phyloP scores from a whole-genome alignment of 257 asterid species.

The Solanum chmielewskii region DNA sequence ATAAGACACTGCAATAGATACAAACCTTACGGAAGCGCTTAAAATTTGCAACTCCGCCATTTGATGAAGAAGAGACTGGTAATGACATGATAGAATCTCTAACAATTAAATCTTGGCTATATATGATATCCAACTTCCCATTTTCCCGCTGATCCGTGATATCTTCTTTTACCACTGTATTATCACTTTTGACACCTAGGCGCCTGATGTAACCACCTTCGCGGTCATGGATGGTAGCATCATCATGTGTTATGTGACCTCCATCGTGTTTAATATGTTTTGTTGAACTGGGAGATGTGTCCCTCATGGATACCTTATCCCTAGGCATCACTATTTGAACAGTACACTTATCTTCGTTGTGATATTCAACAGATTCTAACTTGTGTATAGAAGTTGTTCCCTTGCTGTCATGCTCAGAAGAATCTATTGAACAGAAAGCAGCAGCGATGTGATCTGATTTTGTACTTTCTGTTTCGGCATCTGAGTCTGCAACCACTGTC shows the following conservation, averaged over 20 bases:
- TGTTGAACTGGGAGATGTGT: background rate
- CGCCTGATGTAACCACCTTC: slow-evolving; percentile 6
- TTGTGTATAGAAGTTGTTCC: slow-evolving; percentile 11
- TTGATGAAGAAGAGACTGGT: slow-evolving; percentile 18
- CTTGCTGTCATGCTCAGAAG: slow-evolving; percentile 37
- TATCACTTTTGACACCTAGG: slow-evolving; percentile 20
- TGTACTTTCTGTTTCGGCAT: slow-evolving; percentile 68
- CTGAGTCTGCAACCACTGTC: slow-evolving; percentile 95
- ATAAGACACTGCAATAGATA: background rate
- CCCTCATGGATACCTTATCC: slow-evolving; percentile 13
- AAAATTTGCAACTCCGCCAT: slow-evolving; percentile 39
- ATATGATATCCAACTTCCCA: slow-evolving; percentile 57
- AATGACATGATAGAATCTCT: slow-evolving; percentile 26
- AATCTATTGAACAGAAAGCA: slow-evolving; percentile 20
- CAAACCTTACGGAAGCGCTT: slow-evolving; percentile 85
- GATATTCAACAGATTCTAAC: slow-evolving; percentile 26
- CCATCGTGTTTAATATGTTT: background rate
- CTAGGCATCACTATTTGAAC: slow-evolving; percentile 2
- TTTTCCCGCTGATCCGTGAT: slow-evolving; percentile 27
- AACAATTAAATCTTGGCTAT: slow-evolving; percentile 71
- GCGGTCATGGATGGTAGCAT: slow-evolving; percentile 8
- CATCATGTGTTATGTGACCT: slow-evolving; percentile 20
- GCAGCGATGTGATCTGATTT: slow-evolving; percentile 32
- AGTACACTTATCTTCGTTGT: slow-evolving; percentile 18
- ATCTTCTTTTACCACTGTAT: slow-evolving; percentile 19